Conservation (phyloP, 1,284 basidiomycete genomes). For the Microbotryum lychnidis-dioicae region DNA sequence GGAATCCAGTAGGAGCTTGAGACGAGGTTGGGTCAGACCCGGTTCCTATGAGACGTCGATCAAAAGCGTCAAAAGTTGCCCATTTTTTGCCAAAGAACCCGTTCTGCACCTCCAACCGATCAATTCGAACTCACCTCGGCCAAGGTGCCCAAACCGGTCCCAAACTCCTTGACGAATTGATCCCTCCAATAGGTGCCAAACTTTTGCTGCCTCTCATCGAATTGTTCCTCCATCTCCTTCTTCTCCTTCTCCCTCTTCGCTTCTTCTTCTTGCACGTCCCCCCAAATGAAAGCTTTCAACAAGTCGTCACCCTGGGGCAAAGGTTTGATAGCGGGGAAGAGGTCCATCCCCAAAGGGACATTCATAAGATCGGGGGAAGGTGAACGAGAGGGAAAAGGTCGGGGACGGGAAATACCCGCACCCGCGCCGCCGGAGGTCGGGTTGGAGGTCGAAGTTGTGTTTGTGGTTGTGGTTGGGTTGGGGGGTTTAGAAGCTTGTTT, state of each 20-base stretch:
- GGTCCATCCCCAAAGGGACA: conserved; percentile 17
- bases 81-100: too few relatives aligned
- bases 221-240: conserved; percentile 3
- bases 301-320: conserved; percentile 14
- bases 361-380: conserved; percentile 22
- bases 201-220: conserved; percentile 6
- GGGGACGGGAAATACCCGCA: too few relatives aligned
- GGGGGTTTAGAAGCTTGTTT: too few relatives aligned
- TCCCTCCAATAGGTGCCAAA: conserved; percentile 31
- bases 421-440: too few relatives aligned
- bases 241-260: conserved; percentile 1
- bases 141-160: conserved; percentile 23
- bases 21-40: conserved; percentile 23
- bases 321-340: conserved; percentile 24
- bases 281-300: background rate
- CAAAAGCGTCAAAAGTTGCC: too few relatives aligned
- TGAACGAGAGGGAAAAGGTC: conserved; percentile 24
- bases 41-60: conserved; percentile 27
- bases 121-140: conserved; percentile 10
- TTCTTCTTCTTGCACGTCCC: background rate
- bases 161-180: conserved; percentile 27
- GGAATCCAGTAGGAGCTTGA: conserved; percentile 27
- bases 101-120: too few relatives aligned
- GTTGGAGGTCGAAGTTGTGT: too few relatives aligned
- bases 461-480: too few relatives aligned